Evolutionary conservation across 192 early-diverging fungal genomes (phyloP), one percentile per base, ranked within the genome.

Genomic region (Funneliformis geosporum): DNA sequence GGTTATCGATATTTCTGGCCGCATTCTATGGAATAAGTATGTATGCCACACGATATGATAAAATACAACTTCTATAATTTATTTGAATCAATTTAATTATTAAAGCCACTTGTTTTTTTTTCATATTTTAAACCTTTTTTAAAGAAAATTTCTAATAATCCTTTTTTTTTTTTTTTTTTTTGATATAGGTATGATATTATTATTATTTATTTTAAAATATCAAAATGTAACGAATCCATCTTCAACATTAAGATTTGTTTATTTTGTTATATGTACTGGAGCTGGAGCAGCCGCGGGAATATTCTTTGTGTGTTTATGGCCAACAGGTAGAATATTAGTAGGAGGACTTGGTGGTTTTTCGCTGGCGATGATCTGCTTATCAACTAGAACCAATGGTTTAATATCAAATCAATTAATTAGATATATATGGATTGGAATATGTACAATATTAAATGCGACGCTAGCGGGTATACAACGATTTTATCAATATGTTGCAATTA

Each of bases 251-350:
- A 62, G 76, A 43, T 66, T 77, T 47, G 47, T 77, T 8, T 77
- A 77, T 77, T 77, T 77, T 47, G 40, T 67, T 28, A 28, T 77
- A 64, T 33, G 76, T 46, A 23, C 23, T 28, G 76, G 40, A 18
- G 18, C 64, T 33, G 76, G 76, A 18, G 1, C 14, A 46, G 61
- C 44, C 0, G 25, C 64, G 9, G 76, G 76, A 33, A 27, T 47
- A 27, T 77, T 77, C 50, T 77, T 77, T 66, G 64, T 77, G 38
- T 77, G 60, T 39, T 39, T 77, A 40, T 77, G 76, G 76, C 76
- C 76, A 21, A 42, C 60, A 5, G 76, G 76, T 8, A 64, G 42
- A 77, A 40, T 77, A 16, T 42, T 77, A 12, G 76, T 77, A 9
- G 76, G 76, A 25, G 62, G 43, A 66, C 16, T 77, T 46, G 76